Base-by-base conservation (phyloP, 192 early-diverging fungal species). In the Podila clonocystis region DNA sequence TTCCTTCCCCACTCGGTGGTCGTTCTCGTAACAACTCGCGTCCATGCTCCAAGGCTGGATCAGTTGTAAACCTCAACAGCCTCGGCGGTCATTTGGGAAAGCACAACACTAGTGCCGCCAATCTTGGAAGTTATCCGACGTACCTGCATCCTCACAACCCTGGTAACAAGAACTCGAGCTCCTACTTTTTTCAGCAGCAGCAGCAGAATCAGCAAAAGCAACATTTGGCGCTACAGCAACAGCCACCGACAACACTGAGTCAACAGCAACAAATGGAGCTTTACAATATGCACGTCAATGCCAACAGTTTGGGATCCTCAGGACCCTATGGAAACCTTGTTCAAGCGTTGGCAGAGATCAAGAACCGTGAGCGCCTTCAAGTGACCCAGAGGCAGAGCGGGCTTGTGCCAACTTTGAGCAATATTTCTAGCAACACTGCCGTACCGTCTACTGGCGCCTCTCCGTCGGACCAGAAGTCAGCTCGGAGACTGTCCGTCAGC, bases 201-300 rank as follows among this genome's bases (percentile, higher is more conserved):
- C 55, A 68, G 7, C n/a, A 20, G 15, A 45, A 45, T 45, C 41
- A 45, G 41, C 41, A 45, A 45, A 45, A 72, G 33, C 49, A 64
- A 9, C 73, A 68, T 26, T 41, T 68, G 24, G 68, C 67, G 6
- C 34, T 63, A 7, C 73, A 69, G 26, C 63, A 63, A 9, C 74
- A 70, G 26, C 49, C 57, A 2, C 68, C 62, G 6, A 61, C 59
- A 2, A 52, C 62, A 3, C 61, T 76, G 48, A 70, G 68, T 31
- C 74, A 70, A 22, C 74, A 76, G 20, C 74, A 76, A 13, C 74
- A 76, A 28, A 67, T 70, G 33, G 74, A 30, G 12, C 57, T 76
- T 3, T 70, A 70, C 58, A 76, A 76, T 22, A 76, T 76, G 74
- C 74, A 76, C 30, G 63, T 76, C 13, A 76, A 76, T 28, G 67